These are phyloP conservation scores for Phytophthora tubulina DNA, from an alignment of 352 stramenopile species.

Conservation along the genomic window DNA sequence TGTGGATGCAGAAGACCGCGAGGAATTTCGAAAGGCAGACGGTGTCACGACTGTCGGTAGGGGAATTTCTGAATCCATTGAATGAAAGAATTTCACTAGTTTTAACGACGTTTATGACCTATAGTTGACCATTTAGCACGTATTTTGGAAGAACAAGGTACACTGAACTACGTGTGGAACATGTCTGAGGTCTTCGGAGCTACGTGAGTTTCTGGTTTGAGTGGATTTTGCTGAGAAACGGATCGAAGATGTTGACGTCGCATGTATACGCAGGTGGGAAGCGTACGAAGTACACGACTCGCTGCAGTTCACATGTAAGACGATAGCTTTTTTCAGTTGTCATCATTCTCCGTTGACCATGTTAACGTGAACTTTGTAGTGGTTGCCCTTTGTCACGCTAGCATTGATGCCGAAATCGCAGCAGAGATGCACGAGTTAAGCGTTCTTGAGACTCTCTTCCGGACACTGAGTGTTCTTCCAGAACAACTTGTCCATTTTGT, in stretches of 20 bases:
- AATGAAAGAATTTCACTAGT: background rate
- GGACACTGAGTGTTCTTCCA: constrained; percentile 38
- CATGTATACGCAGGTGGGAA: constrained; percentile 45
- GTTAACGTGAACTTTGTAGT: constrained; percentile 34
- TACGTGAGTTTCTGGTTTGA: constrained; percentile 36
- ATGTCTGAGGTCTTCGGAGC: constrained; percentile 47
- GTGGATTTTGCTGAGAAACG: constrained; percentile 27
- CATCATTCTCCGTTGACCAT: background rate
- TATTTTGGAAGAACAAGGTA: constrained; percentile 67
- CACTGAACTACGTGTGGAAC: constrained; percentile 49
- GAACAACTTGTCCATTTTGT: constrained; percentile 22
- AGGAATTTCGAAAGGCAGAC: constrained; percentile 64
- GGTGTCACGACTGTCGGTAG: constrained; percentile 64
- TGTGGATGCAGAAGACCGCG: constrained; percentile 55
- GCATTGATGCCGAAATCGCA: constrained; percentile 64
- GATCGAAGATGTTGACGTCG: constrained; percentile 2
- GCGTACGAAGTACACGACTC: constrained; percentile 63
- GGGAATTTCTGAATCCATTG: background rate
- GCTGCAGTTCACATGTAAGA: constrained; percentile 60
- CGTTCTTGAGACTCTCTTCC: constrained; percentile 40
- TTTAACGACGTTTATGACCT: background rate
- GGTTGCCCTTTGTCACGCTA: constrained; percentile 64
- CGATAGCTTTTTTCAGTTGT: background rate
- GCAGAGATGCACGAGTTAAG: constrained; percentile 52
- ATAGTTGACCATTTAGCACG: constrained; percentile 69